Evolutionary conservation across 139 green algal genomes (phyloP), one percentile per base, ranked within the genome.

Genomic region (Chlorella sp.): DNA sequence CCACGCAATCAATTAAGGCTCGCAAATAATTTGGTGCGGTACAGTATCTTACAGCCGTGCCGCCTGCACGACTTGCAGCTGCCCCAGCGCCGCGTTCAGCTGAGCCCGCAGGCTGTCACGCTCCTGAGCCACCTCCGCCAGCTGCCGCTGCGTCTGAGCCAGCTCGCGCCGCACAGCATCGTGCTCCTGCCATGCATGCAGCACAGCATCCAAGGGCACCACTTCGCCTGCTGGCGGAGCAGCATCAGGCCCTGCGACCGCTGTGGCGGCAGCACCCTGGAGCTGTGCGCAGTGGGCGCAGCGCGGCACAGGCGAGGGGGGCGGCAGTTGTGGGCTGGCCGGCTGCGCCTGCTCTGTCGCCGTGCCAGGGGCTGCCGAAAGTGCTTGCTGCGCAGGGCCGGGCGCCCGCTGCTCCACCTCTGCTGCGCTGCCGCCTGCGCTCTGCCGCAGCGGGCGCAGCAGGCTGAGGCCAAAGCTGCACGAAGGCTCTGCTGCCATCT

Each of bases 341-440:
- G 65, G 34, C 32, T 28, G 65, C 51, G 7, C 28, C 26, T 26
- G 68, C 36, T 75, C 38, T 40, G 16, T 24, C 54, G 70, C 72
- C 56, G 16, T 38, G 32, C 16, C 41, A 38, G 41, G 34, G 41
- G 40, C 70, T 38, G 70, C 70, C 56, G 72, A 16, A 14, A 22
- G 40, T 1, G 11, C 43, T n/a, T 0, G 0, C 30, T 60, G 72
- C 72, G 43, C 32, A 16, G 26, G 40, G 14, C 28, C 20, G 0
- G 70, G 41, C 41, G 70, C 38, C 24, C 40, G 72, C 72, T 78
- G 72, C 43, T 38, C 43, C 72, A 78, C 72, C 17, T 78, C 72
- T 28, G 44, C 46, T 36, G 72, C 36, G 3, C 30, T 32, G 72
- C 36, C 41, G 72, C 30, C 30, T n/a, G 43, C 38, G 43, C 44